These are phyloP conservation scores for Hansenula anomala DNA, from an alignment of 1,139 yeast genomes.

Conservation along the genomic window DNA sequence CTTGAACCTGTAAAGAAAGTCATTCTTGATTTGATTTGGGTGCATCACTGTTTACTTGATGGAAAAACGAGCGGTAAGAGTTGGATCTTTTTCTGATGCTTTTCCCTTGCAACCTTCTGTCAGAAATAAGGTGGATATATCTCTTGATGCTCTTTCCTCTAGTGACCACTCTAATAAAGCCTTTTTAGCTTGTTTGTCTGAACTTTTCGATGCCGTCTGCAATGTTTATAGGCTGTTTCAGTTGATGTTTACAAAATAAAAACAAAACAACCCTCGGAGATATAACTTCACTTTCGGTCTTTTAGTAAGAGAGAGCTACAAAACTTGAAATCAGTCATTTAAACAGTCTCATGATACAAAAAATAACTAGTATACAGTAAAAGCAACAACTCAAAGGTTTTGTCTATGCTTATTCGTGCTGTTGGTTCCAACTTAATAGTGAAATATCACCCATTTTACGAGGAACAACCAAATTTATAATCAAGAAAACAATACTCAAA, in stretches of 20 bases:
- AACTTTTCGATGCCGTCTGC: not conserved
- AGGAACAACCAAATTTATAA: constrained; percentile 18
- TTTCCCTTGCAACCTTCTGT: too few relatives aligned
- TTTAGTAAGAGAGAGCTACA: too few relatives aligned
- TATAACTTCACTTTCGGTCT: not conserved
- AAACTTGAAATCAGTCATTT: too few relatives aligned
- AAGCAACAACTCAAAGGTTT: too few relatives aligned
- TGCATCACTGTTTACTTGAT: constrained; percentile 9
- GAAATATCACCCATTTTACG: constrained; percentile 23
- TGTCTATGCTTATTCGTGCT: not conserved
- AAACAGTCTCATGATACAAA: not conserved
- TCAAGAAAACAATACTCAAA: constrained; percentile 16
- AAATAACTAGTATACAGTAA: too few relatives aligned
- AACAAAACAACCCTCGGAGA: constrained; percentile 3
- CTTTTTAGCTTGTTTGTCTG: too few relatives aligned
- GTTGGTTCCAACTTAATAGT: constrained; percentile 21
- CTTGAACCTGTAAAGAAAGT: constrained; percentile 18
- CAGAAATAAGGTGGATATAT: too few relatives aligned
- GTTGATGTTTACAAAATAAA: constrained; percentile 2
- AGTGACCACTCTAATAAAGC: not conserved
- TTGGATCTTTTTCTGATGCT: too few relatives aligned
- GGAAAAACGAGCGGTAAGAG: too few relatives aligned
- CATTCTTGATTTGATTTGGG: constrained; percentile 9
- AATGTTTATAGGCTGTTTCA: not conserved
- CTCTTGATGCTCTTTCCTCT: not conserved